Evolutionary conservation across 257 asterid species (phyloP).

Genomic region (Paulownia fortunei): DNA sequence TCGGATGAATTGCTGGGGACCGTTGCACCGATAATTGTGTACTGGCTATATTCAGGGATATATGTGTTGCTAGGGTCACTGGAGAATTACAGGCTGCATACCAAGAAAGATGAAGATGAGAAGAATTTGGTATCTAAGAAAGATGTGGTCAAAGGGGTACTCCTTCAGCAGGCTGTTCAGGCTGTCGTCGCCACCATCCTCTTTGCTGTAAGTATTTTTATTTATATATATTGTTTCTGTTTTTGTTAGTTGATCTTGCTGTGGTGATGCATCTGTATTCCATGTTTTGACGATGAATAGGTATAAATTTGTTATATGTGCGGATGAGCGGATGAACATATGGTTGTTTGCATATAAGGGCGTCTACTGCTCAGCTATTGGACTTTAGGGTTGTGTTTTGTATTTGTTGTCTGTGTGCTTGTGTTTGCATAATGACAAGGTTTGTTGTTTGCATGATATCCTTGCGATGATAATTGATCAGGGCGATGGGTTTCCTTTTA

Average conservation of each 20-base stretch:
- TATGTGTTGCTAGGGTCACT: conserved; percentile 69
- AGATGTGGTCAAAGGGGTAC: conserved; percentile 87
- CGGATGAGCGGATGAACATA: not conserved
- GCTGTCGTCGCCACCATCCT: conserved; percentile 81
- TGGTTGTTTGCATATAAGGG: not conserved
- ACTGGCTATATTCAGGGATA: conserved; percentile 91
- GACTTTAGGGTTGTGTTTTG: not conserved
- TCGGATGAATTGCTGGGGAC: conserved; percentile 92
- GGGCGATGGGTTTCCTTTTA: not conserved
- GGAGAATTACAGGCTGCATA: conserved; percentile 77
- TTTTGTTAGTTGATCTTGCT: not conserved
- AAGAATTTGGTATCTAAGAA: conserved; percentile 81
- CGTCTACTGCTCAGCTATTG: conserved; percentile 6
- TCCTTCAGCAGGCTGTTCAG: conserved; percentile 92
- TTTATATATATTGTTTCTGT: not conserved
- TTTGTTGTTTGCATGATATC: not conserved
- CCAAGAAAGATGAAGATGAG: conserved; percentile 83
- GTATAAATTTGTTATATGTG: not conserved
- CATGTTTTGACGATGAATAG: conserved; percentile 15
- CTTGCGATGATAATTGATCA: conserved; percentile 2
- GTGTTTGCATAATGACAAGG: not conserved
- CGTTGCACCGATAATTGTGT: conserved; percentile 67
- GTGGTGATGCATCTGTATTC: not conserved
- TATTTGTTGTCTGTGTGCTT: not conserved
- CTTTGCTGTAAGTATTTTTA: conserved; percentile 65